Evolutionary conservation across 805 yeast species (phyloP).

Genomic region (Candida cerambycidarum): DNA sequence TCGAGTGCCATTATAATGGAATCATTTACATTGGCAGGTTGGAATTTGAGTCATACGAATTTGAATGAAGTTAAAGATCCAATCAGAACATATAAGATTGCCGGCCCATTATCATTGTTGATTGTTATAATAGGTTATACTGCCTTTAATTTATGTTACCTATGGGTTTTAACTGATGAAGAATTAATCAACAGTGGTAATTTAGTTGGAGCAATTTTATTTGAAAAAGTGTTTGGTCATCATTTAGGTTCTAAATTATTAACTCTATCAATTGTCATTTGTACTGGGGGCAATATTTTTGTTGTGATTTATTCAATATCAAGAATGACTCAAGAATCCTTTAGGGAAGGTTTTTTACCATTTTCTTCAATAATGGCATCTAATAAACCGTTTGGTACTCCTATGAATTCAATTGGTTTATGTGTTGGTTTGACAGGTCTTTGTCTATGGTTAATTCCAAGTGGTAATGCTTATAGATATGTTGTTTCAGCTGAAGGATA

Average conservation of each 20-base stretch:
- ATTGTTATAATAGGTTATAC: slow-evolving; percentile 50
- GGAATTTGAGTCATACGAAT: slow-evolving; percentile 62
- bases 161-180: slow-evolving; percentile 52
- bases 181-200: slow-evolving; percentile 58
- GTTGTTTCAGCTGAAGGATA: slow-evolving; percentile 54
- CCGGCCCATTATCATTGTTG: slow-evolving; percentile 56
- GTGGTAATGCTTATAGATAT: slow-evolving; percentile 52
- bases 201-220: slow-evolving; percentile 57
- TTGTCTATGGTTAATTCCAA: slow-evolving; percentile 41
- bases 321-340: slow-evolving; percentile 63
- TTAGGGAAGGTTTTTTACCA: slow-evolving; percentile 63
- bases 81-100: slow-evolving; percentile 53
- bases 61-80: slow-evolving; percentile 64
- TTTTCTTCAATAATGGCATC: slow-evolving; percentile 51
- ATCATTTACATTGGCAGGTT: slow-evolving; percentile 60
- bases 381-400: slow-evolving; percentile 57
- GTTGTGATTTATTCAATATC: slow-evolving; percentile 60
- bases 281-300: slow-evolving; percentile 62
- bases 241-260: slow-evolving; percentile 53
- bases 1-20: slow-evolving; percentile 59
- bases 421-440: slow-evolving; percentile 42
- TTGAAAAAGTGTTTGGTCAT: slow-evolving; percentile 55
- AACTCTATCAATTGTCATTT: slow-evolving; percentile 57
- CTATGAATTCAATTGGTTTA: slow-evolving; percentile 49
- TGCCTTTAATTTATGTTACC: slow-evolving; percentile 55